These are phyloP conservation scores for Pyrenochaeta sp. DNA, from an alignment of 2,329 filamentous ascomycete species.

Conservation along the genomic window DNA sequence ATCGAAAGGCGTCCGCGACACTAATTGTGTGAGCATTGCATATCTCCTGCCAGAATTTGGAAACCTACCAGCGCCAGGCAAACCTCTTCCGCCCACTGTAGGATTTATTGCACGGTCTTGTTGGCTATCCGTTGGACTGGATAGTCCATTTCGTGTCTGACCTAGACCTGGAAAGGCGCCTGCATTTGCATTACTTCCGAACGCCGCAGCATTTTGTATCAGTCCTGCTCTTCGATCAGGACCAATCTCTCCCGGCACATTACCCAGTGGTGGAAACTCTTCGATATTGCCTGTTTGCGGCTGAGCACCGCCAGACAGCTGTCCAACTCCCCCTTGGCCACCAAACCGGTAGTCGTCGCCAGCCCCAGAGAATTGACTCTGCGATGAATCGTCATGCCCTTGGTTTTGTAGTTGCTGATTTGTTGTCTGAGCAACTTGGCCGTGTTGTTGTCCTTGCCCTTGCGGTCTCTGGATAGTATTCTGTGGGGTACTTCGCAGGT, in stretches of 20 bases:
- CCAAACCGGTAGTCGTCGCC: conserved; percentile 67
- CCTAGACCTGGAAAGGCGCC: conserved; percentile 53
- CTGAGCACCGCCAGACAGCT: conserved; percentile 59
- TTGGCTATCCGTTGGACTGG: conserved; percentile 49
- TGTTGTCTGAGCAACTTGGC: conserved; percentile 46
- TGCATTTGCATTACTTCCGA: conserved; percentile 45
- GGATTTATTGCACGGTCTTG: conserved; percentile 44
- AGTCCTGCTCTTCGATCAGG: conserved; percentile 60
- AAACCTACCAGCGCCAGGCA: conserved; percentile 32
- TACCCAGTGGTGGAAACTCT: conserved; percentile 68
- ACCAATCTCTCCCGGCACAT: conserved; percentile 60
- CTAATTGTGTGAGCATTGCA: conserved; percentile 22
- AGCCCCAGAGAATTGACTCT: conserved; percentile 60
- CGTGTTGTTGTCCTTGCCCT: conserved; percentile 44
- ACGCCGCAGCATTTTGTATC: conserved; percentile 60
- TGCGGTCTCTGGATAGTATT: conserved; percentile 64
- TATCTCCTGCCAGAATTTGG: background rate
- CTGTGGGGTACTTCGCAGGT: conserved; percentile 62
- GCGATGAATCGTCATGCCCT: conserved; percentile 52
- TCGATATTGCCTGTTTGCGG: conserved; percentile 66
- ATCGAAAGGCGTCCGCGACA: conserved; percentile 43
- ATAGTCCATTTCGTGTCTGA: conserved; percentile 55
- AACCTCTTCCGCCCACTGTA: conserved; percentile 39
- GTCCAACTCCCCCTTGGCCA: conserved; percentile 62
- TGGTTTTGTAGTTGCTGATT: conserved; percentile 55